Percentiles rank a stretch among this genome's conserved stretches.
Evolutionary conservation across 495 filamentous ascomycete species (phyloP).

Genomic region (Achaetomiella virescens): DNA sequence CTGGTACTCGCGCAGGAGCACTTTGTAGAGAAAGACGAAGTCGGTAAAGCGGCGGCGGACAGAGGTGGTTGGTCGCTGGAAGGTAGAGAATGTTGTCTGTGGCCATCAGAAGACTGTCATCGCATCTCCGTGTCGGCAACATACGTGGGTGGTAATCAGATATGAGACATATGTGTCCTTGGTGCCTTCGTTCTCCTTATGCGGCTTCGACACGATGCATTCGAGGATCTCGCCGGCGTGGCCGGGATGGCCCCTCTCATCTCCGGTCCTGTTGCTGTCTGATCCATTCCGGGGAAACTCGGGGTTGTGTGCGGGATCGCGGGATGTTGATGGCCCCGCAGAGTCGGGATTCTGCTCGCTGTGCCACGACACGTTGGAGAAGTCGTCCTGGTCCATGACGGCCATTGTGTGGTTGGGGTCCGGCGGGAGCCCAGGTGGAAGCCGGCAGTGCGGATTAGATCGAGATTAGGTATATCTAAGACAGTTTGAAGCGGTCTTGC

Average conservation of each 20-base stretch:
- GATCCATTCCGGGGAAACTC: constrained; percentile 18
- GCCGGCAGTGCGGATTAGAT: too few species aligned
- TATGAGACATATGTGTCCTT: constrained; percentile 97
- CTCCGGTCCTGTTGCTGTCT: constrained; percentile 21
- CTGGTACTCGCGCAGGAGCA: constrained; percentile 76
- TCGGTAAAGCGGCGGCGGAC: constrained; percentile 93
- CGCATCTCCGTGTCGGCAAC: constrained; percentile 24
- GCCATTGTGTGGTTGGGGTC: constrained; percentile 29
- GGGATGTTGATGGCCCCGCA: constrained; percentile 14
- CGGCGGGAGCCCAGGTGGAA: too few species aligned
- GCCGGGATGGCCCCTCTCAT: constrained; percentile 43
- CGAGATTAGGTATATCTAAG: too few species aligned
- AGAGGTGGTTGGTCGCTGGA: constrained; percentile 66
- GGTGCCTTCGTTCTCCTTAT: constrained; percentile 94
- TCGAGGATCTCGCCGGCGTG: constrained; percentile 75
- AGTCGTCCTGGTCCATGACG: constrained; percentile 45
- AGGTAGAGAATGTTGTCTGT: constrained; percentile 89
- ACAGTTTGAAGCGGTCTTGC: too few species aligned
- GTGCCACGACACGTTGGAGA: constrained; percentile 47
- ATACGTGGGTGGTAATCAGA: constrained; percentile 80
- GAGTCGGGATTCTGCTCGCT: constrained; percentile 28
- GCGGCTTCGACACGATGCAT: constrained; percentile 70
- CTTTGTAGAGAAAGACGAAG: constrained; percentile 94
- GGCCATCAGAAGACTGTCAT: constrained; percentile 1
- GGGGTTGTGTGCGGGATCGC: constrained; percentile 12